Evolutionary conservation across 352 stramenopile species (phyloP), one percentile per base, ranked within the genome.

Genomic region (Phytophthora fragariaefolia): DNA sequence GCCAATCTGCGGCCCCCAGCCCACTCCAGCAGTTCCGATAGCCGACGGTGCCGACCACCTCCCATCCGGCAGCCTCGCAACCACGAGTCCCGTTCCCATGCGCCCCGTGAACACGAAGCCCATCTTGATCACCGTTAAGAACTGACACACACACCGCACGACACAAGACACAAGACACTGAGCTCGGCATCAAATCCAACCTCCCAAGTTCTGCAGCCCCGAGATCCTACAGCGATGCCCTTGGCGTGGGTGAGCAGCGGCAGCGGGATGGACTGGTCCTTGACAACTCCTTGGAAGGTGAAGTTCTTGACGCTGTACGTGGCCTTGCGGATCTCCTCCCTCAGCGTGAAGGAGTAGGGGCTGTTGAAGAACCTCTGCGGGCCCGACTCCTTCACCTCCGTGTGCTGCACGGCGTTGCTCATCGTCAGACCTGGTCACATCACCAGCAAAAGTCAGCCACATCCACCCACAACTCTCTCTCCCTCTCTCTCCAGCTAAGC

Each of bases 11-110:
- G 92, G 83, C 1, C 96, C 96, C 85, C 88, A 98, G 38, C 92
- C 87, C 12, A 95, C 69, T 34, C 95, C 95, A 4, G 85, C 89
- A 27, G 96, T 93, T 43, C 85, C 96, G 60, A 99, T 98, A 8
- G 96, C 95, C 8, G 93, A 98, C 15, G 97, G 97, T 30, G 96
- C 95, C 20, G 92, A 98, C 96, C 97, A 99, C 40, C 90, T 91
- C 3, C 96, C 96, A 69, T 98, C 95, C 18, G 89, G 80, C 15
- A 98, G 81, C 27, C 86, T 82, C 3, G 96, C 80, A 60, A 99
- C 82, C 7, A 99, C 90, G 51, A 99, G 92, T 5, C 97, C 97
- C 12, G 93, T 97, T 66, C 94, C 95, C 43, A 95, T 78, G 32
- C 89, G 83, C 18, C 85, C 89, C 24, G 87, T 93, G 66, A 96